A percentile compares a stretch with the other conserved stretches of the same genome.
Conservation (phyloP, 495 filamentous ascomycete species). For the Talaromyces nanjingensis region DNA sequence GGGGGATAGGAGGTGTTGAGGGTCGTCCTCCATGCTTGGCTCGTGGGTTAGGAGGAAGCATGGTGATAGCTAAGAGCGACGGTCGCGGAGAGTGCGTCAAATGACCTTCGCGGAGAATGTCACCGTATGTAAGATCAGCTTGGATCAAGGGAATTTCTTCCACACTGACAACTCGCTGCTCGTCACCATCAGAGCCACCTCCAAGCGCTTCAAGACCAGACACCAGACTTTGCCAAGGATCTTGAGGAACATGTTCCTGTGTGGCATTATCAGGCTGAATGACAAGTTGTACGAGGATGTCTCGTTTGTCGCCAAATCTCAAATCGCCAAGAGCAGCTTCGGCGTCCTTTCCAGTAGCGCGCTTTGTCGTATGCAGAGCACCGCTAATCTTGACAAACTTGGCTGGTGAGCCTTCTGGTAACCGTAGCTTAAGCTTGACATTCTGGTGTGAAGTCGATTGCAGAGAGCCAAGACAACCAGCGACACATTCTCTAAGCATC, state of each 20-base stretch:
- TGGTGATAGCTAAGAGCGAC: slow-evolving; percentile 93
- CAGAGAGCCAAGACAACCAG: slow-evolving; percentile 87
- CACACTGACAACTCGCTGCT: slow-evolving; percentile 74
- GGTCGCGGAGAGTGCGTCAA: slow-evolving; percentile 82
- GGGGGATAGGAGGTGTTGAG: slow-evolving; percentile 79
- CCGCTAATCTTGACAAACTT: slow-evolving; percentile 99
- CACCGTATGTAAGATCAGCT: slow-evolving; percentile 88
- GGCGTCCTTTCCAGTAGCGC: slow-evolving; percentile 92
- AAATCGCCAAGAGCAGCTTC: slow-evolving; percentile 91
- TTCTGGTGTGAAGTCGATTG: slow-evolving; percentile 98
- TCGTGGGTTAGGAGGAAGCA: slow-evolving; percentile 71
- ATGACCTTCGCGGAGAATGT: slow-evolving; percentile 87
- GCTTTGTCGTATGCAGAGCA: slow-evolving; percentile 92
- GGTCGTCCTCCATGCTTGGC: slow-evolving; percentile 57
- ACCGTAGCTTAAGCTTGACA: slow-evolving; percentile 87
- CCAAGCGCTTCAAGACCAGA: slow-evolving; percentile 93
- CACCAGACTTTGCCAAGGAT: slow-evolving; percentile 95
- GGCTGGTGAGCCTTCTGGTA: slow-evolving; percentile 94
- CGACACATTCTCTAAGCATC: slow-evolving; percentile 97
- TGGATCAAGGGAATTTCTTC: slow-evolving; percentile 96
- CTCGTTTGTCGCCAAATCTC: slow-evolving; percentile 94
- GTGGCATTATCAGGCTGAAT: slow-evolving; percentile 84
- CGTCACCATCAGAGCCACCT: slow-evolving; percentile 83
- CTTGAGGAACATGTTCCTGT: slow-evolving; percentile 81
- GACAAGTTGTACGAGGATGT: slow-evolving; percentile 91